Conservation (phyloP, 108 stramenopile genomes). For the Cyclotella kingstonii region DNA sequence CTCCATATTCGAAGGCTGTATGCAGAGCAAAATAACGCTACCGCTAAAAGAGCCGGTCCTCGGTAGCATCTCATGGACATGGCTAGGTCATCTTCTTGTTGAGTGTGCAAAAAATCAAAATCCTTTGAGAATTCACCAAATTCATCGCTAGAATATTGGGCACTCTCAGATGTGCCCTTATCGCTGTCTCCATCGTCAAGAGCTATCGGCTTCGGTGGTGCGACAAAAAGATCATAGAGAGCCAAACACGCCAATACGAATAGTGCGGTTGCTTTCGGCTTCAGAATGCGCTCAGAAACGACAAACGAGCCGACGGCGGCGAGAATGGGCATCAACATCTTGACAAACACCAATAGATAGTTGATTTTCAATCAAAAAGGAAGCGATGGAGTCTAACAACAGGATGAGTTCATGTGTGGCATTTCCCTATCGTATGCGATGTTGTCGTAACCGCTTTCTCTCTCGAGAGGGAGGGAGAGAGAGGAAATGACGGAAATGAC, state of each 20-base stretch:
- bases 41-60: conserved; percentile 73
- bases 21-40: conserved; percentile 76
- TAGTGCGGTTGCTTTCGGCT: conserved; percentile 46
- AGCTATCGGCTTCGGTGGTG: conserved; percentile 28
- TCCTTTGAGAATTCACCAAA: conserved; percentile 17
- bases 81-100: conserved; percentile 44
- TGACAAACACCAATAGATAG: too few relatives aligned
- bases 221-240: conserved; percentile 39
- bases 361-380: too few relatives aligned
- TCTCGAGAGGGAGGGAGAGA: too few relatives aligned
- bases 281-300: conserved; percentile 50
- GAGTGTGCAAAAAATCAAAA: background rate
- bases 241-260: conserved; percentile 36
- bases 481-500: too few relatives aligned
- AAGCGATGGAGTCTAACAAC: too few relatives aligned
- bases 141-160: background rate
- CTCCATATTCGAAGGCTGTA: conserved; percentile 82
- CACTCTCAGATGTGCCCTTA: background rate
- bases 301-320: conserved; percentile 50
- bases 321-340: conserved; percentile 51
- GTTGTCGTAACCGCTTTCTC: too few relatives aligned
- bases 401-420: too few relatives aligned
- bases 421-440: too few relatives aligned
- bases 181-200: background rate
- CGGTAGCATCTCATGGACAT: conserved; percentile 45